These are phyloP conservation scores for Arabidopsis arenosa DNA, from an alignment of 345 rosid species.

Conservation along the genomic window DNA sequence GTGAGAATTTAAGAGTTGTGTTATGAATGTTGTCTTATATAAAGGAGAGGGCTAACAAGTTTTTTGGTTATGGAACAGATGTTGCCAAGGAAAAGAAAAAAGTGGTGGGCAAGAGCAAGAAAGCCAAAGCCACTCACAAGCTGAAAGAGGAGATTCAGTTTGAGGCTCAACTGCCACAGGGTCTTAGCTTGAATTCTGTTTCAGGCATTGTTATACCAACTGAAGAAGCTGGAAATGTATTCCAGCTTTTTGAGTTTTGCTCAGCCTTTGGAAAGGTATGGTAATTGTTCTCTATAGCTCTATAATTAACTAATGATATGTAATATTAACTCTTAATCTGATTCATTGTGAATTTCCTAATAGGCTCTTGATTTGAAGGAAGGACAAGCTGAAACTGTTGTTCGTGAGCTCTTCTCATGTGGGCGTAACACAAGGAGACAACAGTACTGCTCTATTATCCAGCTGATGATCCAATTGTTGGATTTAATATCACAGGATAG, in stretches of 20 bases:
- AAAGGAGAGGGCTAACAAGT: background rate
- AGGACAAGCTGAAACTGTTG: conserved; percentile 69
- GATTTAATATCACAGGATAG: conserved; percentile 55
- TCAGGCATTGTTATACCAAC: conserved; percentile 63
- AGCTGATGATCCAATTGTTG: conserved; percentile 61
- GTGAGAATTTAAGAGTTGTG: background rate
- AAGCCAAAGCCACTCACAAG: conserved; percentile 9
- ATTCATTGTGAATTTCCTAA: conserved; percentile 3
- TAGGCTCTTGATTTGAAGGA: conserved; percentile 74
- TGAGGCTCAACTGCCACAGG: conserved; percentile 57
- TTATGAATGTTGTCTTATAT: background rate
- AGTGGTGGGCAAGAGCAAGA: conserved; percentile 2
- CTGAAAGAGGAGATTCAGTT: conserved; percentile 40
- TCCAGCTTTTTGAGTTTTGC: conserved; percentile 83
- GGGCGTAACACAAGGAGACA: conserved; percentile 56
- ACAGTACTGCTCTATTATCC: conserved; percentile 55
- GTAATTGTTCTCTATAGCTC: background rate
- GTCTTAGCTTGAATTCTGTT: conserved; percentile 53
- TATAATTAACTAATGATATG: background rate
- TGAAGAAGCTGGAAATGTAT: conserved; percentile 65
- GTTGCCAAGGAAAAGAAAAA: background rate
- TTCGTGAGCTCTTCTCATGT: conserved; percentile 57
- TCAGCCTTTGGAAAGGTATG: conserved; percentile 74
- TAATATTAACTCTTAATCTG: background rate
- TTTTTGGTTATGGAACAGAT: background rate